Evolutionary conservation across 495 filamentous ascomycete genomes (phyloP).

Genomic region (Penicillium herquei): DNA sequence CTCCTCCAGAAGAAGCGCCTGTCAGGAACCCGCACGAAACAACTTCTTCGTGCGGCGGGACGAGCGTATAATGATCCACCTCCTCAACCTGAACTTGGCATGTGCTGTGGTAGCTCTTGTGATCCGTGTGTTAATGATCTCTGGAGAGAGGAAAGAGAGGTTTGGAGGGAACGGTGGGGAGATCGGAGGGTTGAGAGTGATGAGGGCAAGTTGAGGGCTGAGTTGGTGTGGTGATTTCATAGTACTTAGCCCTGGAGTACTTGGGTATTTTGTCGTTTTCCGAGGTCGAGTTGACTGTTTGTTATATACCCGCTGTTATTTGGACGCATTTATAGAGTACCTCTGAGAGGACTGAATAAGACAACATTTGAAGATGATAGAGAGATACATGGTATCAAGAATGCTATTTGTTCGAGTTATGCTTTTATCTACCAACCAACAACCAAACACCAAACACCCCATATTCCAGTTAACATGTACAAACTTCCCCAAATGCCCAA

Average conservation of each 20-base stretch:
- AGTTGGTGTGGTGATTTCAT: slow-evolving; percentile 21
- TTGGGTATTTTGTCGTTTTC: not conserved
- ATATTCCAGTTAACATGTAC: slow-evolving; percentile 15
- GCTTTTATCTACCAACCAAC: slow-evolving; percentile 4
- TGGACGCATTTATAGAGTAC: no score
- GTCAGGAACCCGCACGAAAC: slow-evolving; percentile 35
- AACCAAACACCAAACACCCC: slow-evolving; percentile 19
- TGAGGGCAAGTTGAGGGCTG: slow-evolving; percentile 17
- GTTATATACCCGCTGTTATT: no score
- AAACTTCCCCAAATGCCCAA: slow-evolving; percentile 15
- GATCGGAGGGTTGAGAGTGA: slow-evolving; percentile 20
- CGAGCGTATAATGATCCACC: slow-evolving; percentile 36
- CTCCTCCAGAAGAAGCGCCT: slow-evolving; percentile 30
- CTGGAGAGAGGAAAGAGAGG: slow-evolving; percentile 38
- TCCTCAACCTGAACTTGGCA: slow-evolving; percentile 35
- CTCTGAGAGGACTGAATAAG: no score
- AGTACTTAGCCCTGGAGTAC: not conserved
- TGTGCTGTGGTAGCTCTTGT: slow-evolving; percentile 44
- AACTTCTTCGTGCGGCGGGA: slow-evolving; percentile 37
- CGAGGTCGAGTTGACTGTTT: no score
- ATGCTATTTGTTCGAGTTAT: not conserved
- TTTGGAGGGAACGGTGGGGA: slow-evolving; percentile 43
- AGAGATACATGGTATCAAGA: not conserved
- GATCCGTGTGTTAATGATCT: slow-evolving; percentile 44
- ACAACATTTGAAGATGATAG: no score